Evolutionary conservation across 345 rosid genomes (phyloP), one percentile per base, ranked within the genome.

Genomic region (Garcia nutans): DNA sequence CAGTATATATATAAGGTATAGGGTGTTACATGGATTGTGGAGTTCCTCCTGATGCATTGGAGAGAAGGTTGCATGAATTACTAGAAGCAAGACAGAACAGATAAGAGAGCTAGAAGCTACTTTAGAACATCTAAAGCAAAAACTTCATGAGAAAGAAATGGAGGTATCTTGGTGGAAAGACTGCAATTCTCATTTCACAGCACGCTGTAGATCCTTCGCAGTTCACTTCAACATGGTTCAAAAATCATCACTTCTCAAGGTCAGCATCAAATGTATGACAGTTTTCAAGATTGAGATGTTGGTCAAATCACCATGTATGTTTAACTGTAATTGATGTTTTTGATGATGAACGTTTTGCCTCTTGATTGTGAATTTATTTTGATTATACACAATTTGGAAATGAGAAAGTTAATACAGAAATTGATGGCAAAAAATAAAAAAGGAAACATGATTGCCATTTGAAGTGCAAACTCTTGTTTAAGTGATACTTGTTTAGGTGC

Each of bases 91-190:
- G 92, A 74, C 97, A 87, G 95, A 91, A 56, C 83, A 85, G 73
- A 92, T 92, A 71, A 83, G 78, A 77, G 93, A 90, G 86, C 84
- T 94, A 1, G 88, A 92, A 85, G 77, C 72, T 50, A 90, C 88
- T 64, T 72, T 94, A 65, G 82, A 79, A 68, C 69, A 75, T 45
- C 80, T 84, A 54, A 79, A 79, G 60, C 69, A 71, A 55, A 87
- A 77, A 83, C 95, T 92, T 37, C 71, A 37, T 4, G 84, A 87
- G 81, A 89, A 89, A 61, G 95, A 94, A 56, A 63, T 68, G 31
- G 97, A 94, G 88, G 81, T 85, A 62, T 83, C 87, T 12, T 86
- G 90, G 97, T 94, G 95, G 97, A 92, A 86, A 82, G 95, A 86
- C 90, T 8, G 97, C 93, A 26, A 68, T 68, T 37, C 76, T 87